Conservation (phyloP, 2,329 filamentous ascomycete genomes). For the Ophiocordyceps camponoti-floridani region DNA sequence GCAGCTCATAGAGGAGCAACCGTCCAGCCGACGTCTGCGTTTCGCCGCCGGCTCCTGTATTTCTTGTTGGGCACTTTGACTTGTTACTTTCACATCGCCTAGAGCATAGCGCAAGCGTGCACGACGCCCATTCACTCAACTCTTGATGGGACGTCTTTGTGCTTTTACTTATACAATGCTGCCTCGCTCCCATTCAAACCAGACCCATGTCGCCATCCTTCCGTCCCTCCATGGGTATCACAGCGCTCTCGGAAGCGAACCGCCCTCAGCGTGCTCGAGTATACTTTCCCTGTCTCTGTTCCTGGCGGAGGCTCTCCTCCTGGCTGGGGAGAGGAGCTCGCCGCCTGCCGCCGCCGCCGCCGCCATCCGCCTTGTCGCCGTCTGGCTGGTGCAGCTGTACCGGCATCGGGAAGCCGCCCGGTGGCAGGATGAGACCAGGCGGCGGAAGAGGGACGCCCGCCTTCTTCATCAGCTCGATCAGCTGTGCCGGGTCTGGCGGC, state of each 20-base stretch:
- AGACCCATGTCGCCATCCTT: no score
- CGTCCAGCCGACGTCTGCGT: no score
- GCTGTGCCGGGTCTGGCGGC: constrained; percentile 40
- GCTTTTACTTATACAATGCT: no score
- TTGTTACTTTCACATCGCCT: neutral
- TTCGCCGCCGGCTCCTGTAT: no score
- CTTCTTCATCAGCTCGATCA: constrained; percentile 47
- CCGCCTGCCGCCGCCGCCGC: constrained; percentile 20
- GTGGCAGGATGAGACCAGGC: constrained; percentile 24
- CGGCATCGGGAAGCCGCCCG: constrained; percentile 15
- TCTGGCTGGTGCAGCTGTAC: constrained; percentile 17
- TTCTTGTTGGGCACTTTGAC: no score
- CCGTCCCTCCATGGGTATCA: neutral
- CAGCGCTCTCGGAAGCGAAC: neutral
- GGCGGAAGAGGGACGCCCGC: constrained; percentile 44
- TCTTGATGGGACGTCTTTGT: no score
- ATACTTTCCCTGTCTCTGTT: constrained; percentile 50
- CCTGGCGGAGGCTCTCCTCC: constrained; percentile 61
- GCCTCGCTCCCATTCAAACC: no score
- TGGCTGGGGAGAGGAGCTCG: constrained; percentile 66
- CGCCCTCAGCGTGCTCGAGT: constrained; percentile 29
- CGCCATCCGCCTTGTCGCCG: constrained; percentile 15
- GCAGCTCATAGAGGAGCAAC: no score
- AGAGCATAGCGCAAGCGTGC: constrained; percentile 37
- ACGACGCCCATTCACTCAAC: neutral